Evolutionary conservation across 768 basidiomycete species (phyloP), one percentile per base, ranked within the genome.

Genomic region (Lepiota brunneoincarnata): DNA sequence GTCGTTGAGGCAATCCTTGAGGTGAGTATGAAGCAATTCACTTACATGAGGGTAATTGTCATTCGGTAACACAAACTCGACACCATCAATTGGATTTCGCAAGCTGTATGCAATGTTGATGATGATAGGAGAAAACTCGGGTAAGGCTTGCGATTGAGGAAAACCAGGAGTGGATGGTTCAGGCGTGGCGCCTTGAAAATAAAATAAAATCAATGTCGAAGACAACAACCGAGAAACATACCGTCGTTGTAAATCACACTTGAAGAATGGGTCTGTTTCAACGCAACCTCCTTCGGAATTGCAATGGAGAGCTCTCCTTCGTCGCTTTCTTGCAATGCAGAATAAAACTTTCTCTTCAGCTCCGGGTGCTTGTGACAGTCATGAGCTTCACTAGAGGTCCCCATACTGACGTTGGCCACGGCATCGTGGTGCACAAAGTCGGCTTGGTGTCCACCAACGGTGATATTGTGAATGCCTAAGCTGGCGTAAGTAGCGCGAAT

Each of bases 221-320:
- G 24, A 17, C 24, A 20, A 47, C 12, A 5, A 31, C 43, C 14
- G 21, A 26, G 42, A 50, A 64, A 69, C 73, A 60, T 61, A 86
- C 87, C 81, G 72, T 89, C 87, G 56, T 79, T 83, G 18, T 73
- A 69, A 28, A 80, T 68, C 26, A 69, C 63, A 24, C 76, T 77
- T 9, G 74, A 60, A 20, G 70, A 61, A 36, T 75, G 60, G 57
- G 83, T 82, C 56, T 80, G 83, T 69, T 75, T 86, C 62, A 87
- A 69, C 47, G 80, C 74, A 15, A 88, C 84, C 55, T 88, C 87
- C 61, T 76, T 77, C 7, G 91, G 91, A 56, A 98, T 84, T 10
- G 86, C 82, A 61, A 99, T 92, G 4, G 93, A 92, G 28, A 99
- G 67, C 69, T 98, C 97, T 54, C 96, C 97, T 67, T 98, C 93